Evolutionary conservation across 352 stramenopile genomes (phyloP).

Genomic region (Phytophthora brassicae): DNA sequence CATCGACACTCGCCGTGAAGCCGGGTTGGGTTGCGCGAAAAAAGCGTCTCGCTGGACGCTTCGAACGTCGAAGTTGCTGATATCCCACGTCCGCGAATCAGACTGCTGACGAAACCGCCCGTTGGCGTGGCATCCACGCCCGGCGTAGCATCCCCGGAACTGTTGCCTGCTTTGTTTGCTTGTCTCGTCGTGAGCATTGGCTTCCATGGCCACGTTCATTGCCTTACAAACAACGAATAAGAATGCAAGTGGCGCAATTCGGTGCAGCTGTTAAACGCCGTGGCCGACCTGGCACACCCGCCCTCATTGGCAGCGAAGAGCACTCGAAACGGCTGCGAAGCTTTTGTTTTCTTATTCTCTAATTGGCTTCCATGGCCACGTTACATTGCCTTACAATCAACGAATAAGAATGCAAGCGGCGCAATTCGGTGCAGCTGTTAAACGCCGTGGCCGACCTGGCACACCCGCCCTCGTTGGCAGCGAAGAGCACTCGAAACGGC

Average conservation of each 20-base stretch:
- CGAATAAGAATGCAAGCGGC: constrained; percentile 1
- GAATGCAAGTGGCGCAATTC: neutral
- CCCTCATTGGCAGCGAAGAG: constrained; percentile 22
- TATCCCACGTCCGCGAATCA: constrained; percentile 8
- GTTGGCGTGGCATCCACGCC: neutral
- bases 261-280: neutral
- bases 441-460: no score
- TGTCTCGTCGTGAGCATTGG: no score
- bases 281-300: no score
- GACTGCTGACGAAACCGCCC: constrained; percentile 17
- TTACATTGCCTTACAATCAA: no score
- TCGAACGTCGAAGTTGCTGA: neutral
- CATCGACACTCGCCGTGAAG: neutral
- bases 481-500: constrained; percentile 20
- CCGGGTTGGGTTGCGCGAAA: neutral
- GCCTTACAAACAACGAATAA: constrained; percentile 8
- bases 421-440: neutral
- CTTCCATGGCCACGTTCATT: no score
- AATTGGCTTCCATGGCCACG: no score
- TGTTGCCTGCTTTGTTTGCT: neutral
- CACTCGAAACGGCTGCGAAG: constrained; percentile 13
- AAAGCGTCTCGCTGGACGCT: constrained; percentile 1
- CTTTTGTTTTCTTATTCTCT: neutral
- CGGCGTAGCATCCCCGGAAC: no score
- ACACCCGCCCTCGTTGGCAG: constrained; percentile 19